phyloP scores from a whole-genome alignment of 129 eudicot species.

The Tagetes patula region DNA sequence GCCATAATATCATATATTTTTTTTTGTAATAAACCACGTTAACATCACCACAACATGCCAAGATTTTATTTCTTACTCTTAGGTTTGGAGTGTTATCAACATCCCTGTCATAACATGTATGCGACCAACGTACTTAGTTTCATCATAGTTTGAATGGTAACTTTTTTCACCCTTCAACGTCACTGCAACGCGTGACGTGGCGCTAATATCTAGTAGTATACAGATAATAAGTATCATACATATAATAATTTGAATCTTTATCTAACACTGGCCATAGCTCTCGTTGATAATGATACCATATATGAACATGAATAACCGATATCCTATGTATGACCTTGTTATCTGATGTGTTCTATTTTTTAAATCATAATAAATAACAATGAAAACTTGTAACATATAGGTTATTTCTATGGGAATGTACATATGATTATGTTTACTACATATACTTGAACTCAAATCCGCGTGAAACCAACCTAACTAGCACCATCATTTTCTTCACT shows the following conservation, averaged over 20 bases:
- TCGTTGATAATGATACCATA: background rate
- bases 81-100: too few species aligned
- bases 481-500: conserved; percentile 33
- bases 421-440: background rate
- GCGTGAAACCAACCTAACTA: background rate
- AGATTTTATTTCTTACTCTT: too few species aligned
- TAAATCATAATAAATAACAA: background rate
- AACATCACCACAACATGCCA: too few species aligned
- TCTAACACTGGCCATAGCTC: background rate
- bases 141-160: too few species aligned
- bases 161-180: too few species aligned
- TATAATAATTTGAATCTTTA: background rate
- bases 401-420: background rate
- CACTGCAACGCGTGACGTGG: too few species aligned
- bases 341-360: background rate
- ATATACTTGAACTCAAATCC: background rate
- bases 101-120: too few species aligned
- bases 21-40: too few species aligned
- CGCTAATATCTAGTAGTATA: too few species aligned
- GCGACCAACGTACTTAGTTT: too few species aligned
- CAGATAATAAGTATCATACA: too few species aligned
- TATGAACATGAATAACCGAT: background rate
- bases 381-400: background rate
- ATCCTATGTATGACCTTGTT: background rate
- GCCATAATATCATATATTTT: too few species aligned